A percentile compares a stretch with the other conserved stretches of the same genome.
phyloP scores from a whole-genome alignment of 352 stramenopile species.

The Elongisporangium senticosum region DNA sequence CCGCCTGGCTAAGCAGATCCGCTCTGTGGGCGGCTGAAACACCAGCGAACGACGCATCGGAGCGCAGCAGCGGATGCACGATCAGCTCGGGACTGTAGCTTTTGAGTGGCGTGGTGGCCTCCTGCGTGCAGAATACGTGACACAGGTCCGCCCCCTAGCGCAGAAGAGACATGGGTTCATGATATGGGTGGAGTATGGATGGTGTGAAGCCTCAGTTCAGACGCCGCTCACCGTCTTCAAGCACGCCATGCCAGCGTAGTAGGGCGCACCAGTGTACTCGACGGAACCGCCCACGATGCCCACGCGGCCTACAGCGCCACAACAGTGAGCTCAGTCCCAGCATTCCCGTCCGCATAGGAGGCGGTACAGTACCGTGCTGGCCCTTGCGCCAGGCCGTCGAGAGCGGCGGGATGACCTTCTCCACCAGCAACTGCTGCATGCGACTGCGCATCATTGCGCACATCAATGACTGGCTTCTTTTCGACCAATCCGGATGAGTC shows the following conservation, averaged over 20 bases:
- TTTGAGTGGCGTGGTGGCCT: constrained; percentile 96
- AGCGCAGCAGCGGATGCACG: constrained; percentile 82
- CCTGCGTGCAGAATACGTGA: constrained; percentile 92
- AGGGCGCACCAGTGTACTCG: constrained; percentile 97
- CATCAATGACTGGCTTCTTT: not conserved
- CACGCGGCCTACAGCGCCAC: constrained; percentile 56
- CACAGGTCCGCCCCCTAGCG: constrained; percentile 92
- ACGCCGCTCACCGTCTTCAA: constrained; percentile 70
- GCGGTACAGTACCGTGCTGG: constrained; percentile 44
- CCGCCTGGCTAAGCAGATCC: constrained; percentile 18
- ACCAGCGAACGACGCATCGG: constrained; percentile 24
- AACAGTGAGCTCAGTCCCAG: not conserved
- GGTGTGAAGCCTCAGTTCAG: not conserved
- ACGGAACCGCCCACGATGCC: constrained; percentile 94
- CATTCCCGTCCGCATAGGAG: not conserved
- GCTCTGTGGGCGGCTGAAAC: constrained; percentile 8
- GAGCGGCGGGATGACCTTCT: constrained; percentile 58
- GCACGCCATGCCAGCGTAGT: constrained; percentile 92
- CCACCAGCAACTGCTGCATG: constrained; percentile 25
- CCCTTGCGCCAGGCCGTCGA: constrained; percentile 64
- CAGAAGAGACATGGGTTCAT: not conserved
- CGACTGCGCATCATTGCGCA: not conserved
- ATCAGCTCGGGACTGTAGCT: constrained; percentile 97
- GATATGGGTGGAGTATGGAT: not conserved
- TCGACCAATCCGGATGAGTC: not conserved